Base-by-base conservation (phyloP, 1,139 yeast species). In the Zygoascus meyerae region DNA sequence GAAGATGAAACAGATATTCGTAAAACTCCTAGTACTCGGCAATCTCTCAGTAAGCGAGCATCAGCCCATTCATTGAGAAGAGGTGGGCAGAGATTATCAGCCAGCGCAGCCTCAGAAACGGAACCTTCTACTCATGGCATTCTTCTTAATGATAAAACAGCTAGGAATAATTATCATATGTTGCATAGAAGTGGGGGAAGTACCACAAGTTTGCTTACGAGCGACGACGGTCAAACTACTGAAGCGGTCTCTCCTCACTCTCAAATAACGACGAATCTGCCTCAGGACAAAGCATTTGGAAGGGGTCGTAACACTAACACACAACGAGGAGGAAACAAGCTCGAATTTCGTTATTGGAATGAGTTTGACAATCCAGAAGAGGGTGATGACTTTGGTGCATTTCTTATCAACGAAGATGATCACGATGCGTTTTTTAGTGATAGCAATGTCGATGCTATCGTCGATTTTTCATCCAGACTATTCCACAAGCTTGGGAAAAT, bases 301-400 rank as follows among this genome's bases (percentile, higher is more conserved):
- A 14, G 11, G 2, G 17, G 44, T 11, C 12, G 47, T 15, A 16
- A 28, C 14, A 26, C 17, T 14, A 28, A 28, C 8, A 16, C 41
- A 17, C 40, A 36, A 33, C 41, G 31, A 5, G 18, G 42, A 3
- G 60, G 33, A 60, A 63, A 34, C 3, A 61, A 66, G 52, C 70
- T 64, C 42, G 63, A 68, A 42, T 66, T 71, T 14, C 66, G 83
- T 43, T 81, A 81, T 58, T 81, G 87, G 87, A 81, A 81, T 59
- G 87, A 81, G 62, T 81, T 81, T 59, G 87, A 81, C 57, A 75
- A 81, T 55, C 83, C 80, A 1, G 80, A 78, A 33, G 79, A 74
- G 26, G 73, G 68, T 29, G 69, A 61, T 16, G 59, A 55, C 15
- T 63, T 59, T 0, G 52, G 48, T 15, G 61, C 55, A 12, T 65